Conservation (phyloP, 768 basidiomycete genomes). For the Goffeauzyma gilvescens region DNA sequence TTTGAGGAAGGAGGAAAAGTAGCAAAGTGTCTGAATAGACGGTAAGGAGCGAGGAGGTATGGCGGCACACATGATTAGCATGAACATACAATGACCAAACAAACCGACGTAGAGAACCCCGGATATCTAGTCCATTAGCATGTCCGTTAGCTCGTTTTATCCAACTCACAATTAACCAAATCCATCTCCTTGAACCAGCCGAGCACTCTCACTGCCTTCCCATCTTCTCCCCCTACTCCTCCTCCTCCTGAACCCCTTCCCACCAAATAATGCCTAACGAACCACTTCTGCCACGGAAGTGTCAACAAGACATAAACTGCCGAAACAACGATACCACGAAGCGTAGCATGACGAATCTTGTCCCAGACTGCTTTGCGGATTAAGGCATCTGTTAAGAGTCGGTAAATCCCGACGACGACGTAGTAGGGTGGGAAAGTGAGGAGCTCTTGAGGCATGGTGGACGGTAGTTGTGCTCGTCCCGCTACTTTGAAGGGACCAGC, state of each 20-base stretch:
- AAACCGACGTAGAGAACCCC: too few relatives aligned
- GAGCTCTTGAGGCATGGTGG: slow-evolving; percentile 32
- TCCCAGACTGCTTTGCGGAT: slow-evolving; percentile 57
- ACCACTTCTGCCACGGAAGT: slow-evolving; percentile 46
- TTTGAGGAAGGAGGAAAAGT: slow-evolving; percentile 52
- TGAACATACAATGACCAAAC: too few relatives aligned
- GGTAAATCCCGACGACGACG: slow-evolving; percentile 63
- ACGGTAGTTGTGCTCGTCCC: too few relatives aligned
- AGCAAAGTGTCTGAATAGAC: slow-evolving; percentile 23
- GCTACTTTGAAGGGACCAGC: too few relatives aligned
- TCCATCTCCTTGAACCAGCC: slow-evolving; percentile 9
- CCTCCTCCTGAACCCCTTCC: slow-evolving; percentile 13
- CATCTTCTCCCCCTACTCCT: too few relatives aligned
- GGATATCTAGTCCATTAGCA: too few relatives aligned
- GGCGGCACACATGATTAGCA: too few relatives aligned
- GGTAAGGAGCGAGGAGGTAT: too few relatives aligned
- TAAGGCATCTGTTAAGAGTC: slow-evolving; percentile 52
- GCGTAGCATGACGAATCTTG: slow-evolving; percentile 60
- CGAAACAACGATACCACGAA: slow-evolving; percentile 52
- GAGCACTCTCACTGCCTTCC: too few relatives aligned
- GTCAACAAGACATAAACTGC: slow-evolving; percentile 44
- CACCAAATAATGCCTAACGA: slow-evolving; percentile 22
- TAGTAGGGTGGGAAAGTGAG: slow-evolving; percentile 67
- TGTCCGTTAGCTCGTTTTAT: too few relatives aligned
- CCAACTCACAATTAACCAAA: slow-evolving; percentile 10